Percentiles rank a stretch among this genome's conserved stretches.
phyloP scores from a whole-genome alignment of 345 rosid genomes.

The Gossypium sturtianum region DNA sequence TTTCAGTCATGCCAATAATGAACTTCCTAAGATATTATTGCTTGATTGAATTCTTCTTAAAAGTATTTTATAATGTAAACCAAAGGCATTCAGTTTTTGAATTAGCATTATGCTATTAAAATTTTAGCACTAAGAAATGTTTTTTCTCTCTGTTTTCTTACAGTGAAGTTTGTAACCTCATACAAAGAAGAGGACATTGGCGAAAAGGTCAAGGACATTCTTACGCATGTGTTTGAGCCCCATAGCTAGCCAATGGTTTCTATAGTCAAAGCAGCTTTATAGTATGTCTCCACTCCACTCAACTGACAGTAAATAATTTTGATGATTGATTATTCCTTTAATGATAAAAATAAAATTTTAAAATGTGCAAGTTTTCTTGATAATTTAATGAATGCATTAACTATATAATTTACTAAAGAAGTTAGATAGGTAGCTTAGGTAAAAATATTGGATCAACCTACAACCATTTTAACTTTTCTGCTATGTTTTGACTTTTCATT shows the following conservation, averaged over 20 bases:
- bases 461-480: too few relatives aligned
- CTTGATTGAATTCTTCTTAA: not conserved
- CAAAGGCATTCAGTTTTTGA: not conserved
- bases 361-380: not conserved
- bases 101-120: not conserved
- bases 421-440: not conserved
- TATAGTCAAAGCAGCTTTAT: not conserved
- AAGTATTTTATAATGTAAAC: not conserved
- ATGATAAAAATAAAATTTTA: not conserved
- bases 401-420: not conserved
- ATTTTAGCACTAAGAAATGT: not conserved
- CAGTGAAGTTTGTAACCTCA: slow-evolving; percentile 62
- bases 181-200: slow-evolving; percentile 47
- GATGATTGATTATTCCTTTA: not conserved
- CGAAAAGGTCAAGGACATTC: slow-evolving; percentile 49
- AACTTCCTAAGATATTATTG: not conserved
- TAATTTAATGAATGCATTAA: not conserved
- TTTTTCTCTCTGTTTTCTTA: not conserved
- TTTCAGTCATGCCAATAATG: not conserved
- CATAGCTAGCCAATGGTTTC: slow-evolving; percentile 1
- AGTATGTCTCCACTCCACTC: slow-evolving; percentile 6
- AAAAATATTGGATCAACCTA: not conserved
- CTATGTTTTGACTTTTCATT: too few relatives aligned
- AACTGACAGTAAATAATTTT: not conserved
- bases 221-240: slow-evolving; percentile 49